phyloP scores from a whole-genome alignment of 495 filamentous ascomycete genomes.

The Daldinia concentrica region DNA sequence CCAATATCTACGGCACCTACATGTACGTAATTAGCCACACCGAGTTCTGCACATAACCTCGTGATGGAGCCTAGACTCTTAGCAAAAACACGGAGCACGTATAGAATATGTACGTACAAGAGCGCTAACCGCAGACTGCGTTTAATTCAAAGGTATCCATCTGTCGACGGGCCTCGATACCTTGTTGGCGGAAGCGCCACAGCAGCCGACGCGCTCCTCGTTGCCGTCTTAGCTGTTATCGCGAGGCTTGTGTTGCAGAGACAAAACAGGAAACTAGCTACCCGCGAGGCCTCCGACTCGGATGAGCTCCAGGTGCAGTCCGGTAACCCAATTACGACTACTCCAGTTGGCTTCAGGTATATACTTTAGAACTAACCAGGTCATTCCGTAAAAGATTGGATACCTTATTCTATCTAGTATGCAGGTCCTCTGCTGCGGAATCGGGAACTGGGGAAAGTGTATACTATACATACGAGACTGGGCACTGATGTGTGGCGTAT shows the following conservation, averaged over 20 bases:
- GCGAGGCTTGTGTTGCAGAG: slow-evolving; percentile 56
- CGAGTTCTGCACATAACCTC: not conserved
- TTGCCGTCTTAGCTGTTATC: slow-evolving; percentile 53
- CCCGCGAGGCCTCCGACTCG: slow-evolving; percentile 46
- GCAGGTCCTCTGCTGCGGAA: not conserved
- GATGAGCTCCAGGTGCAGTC: slow-evolving; percentile 9
- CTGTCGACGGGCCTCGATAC: slow-evolving; percentile 61
- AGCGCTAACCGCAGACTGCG: slow-evolving; percentile 12
- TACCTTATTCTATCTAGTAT: not conserved
- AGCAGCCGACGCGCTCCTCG: slow-evolving; percentile 57
- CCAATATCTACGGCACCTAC: slow-evolving; percentile 66
- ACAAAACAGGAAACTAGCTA: slow-evolving; percentile 62
- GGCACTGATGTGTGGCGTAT: not conserved
- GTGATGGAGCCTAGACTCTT: not conserved
- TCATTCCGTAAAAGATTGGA: not conserved
- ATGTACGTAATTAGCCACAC: slow-evolving; percentile 50
- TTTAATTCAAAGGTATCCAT: slow-evolving; percentile 44
- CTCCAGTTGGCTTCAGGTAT: slow-evolving; percentile 40
- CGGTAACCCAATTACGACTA: not conserved
- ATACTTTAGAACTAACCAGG: slow-evolving; percentile 29
- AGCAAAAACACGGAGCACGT: not conserved
- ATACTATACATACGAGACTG: not conserved
- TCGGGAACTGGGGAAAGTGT: not conserved
- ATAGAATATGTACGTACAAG: not conserved
- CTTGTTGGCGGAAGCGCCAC: slow-evolving; percentile 55